Evolutionary conservation across 2,329 filamentous ascomycete genomes (phyloP), one percentile per base, ranked within the genome.

Genomic region (Claviceps sp.): DNA sequence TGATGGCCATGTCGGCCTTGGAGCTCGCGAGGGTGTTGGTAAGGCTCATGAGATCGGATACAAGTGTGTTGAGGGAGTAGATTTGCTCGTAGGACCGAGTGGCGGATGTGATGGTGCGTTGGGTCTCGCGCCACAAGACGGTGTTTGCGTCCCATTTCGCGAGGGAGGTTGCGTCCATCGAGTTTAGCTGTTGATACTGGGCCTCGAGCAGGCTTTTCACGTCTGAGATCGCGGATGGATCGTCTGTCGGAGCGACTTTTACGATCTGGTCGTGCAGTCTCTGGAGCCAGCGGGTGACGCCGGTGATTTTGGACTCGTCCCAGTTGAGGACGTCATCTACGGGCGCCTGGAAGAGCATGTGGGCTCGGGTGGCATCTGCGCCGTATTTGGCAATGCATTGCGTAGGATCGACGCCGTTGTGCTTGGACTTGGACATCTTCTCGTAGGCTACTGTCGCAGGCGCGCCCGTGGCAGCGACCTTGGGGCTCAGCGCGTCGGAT

Each of bases 351-450:
- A 95, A 95, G 6, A 95, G 75, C 63, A 95, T 87, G 64, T 95
- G 89, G 4, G 88, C 88, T 52, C 89, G 76, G 2, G 87, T 89
- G 5, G 87, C 83, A 65, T 95, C 89, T 1, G 89, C 87, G 22
- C 89, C 89, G 59, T 93, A 84, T 58, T 79, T 81, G 7, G 74
- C 70, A 53, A 93, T 87, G 56, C 85, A 86, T 0, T 71, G 73
- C 0, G 79, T 81, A 0, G 89, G 89, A 62, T 95, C 88, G 6
- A 95, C 87, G 26, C 89, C 89, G 62, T 95, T 95, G 70, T 93
- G 76, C 67, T 95, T 95, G 61, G 87, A 94, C 69, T 95, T 95
- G 41, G 87, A 93, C 89, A 95, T 95, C 64, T 95, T 95, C 65
- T 95, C 89, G 59, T 78, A 95, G 1, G 80, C 82, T 17, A 89